Percentiles rank a stretch among this genome's conserved stretches.
Evolutionary conservation across 805 yeast species (phyloP).

Genomic region (Candida schatavii): DNA sequence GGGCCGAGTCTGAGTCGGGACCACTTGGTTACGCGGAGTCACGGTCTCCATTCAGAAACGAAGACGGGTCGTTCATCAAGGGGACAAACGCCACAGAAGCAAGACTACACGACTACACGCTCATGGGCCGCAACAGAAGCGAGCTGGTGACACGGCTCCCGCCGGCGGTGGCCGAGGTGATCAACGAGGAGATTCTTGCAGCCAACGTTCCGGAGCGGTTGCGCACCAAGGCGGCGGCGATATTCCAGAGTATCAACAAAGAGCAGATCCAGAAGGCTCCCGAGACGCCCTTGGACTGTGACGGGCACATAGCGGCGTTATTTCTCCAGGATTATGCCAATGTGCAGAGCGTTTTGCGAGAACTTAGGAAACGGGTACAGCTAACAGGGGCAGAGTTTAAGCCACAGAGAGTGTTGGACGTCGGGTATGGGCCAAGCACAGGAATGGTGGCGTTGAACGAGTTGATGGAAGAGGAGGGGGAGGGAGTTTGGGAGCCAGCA

Average conservation of each 20-base stretch:
- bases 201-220: conserved; percentile 62
- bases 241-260: conserved; percentile 50
- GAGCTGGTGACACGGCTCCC: conserved; percentile 57
- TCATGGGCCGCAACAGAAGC: conserved; percentile 49
- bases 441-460: conserved; percentile 89
- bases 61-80: conserved; percentile 39
- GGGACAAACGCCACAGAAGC: conserved; percentile 49
- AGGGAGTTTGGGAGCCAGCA: conserved; percentile 50
- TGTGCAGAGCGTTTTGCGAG: conserved; percentile 60
- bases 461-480: conserved; percentile 62
- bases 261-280: conserved; percentile 54
- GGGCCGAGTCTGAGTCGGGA: too few species aligned
- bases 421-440: conserved; percentile 89
- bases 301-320: conserved; percentile 75
- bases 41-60: conserved; percentile 33
- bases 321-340: conserved; percentile 82
- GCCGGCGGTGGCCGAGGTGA: conserved; percentile 49
- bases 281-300: conserved; percentile 51
- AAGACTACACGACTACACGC: conserved; percentile 56
- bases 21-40: neutral
- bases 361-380: conserved; percentile 56
- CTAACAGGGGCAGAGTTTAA: conserved; percentile 39
- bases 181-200: conserved; percentile 61
- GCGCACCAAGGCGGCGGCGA: conserved; percentile 57
- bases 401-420: conserved; percentile 70